These are phyloP conservation scores for Dissophora globulifera DNA, from an alignment of 192 early-diverging fungal species.

Conservation along the genomic window DNA sequence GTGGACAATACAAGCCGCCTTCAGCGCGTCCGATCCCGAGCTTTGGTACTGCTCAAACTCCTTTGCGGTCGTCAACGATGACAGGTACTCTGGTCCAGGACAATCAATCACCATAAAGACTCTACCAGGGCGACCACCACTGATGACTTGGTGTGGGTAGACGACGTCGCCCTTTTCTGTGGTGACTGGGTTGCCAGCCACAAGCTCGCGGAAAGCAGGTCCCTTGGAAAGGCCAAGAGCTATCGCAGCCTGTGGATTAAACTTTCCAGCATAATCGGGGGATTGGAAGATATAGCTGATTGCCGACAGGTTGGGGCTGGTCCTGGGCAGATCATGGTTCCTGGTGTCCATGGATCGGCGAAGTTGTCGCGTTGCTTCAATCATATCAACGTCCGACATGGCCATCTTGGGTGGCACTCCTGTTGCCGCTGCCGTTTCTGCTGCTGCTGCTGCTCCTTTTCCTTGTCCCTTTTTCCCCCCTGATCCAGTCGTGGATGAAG, in stretches of 20 bases:
- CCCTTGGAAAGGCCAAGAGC: slow-evolving; percentile 77
- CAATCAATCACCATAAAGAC: slow-evolving; percentile 80
- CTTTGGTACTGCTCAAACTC: slow-evolving; percentile 58
- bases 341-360: too few species aligned
- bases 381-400: slow-evolving; percentile 24
- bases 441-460: too few species aligned
- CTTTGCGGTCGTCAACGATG: slow-evolving; percentile 51
- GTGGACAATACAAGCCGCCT: slow-evolving; percentile 72
- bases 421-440: slow-evolving; percentile 5
- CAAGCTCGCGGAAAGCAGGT: slow-evolving; percentile 67
- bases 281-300: slow-evolving; percentile 83
- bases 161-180: slow-evolving; percentile 72
- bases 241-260: slow-evolving; percentile 72
- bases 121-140: slow-evolving; percentile 65
- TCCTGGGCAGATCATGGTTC: slow-evolving; percentile 51
- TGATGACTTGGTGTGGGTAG: slow-evolving; percentile 77
- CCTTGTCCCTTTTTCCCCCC: too few species aligned
- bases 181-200: slow-evolving; percentile 67
- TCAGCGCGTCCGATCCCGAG: slow-evolving; percentile 14
- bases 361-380: slow-evolving; percentile 18
- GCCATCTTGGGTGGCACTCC: background rate
- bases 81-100: slow-evolving; percentile 66
- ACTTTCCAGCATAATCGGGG: slow-evolving; percentile 81
- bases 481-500: too few species aligned
- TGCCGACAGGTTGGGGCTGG: slow-evolving; percentile 59